Conservation (phyloP, 2,329 filamentous ascomycete species). For the Ophiosphaerella herpotricha region DNA sequence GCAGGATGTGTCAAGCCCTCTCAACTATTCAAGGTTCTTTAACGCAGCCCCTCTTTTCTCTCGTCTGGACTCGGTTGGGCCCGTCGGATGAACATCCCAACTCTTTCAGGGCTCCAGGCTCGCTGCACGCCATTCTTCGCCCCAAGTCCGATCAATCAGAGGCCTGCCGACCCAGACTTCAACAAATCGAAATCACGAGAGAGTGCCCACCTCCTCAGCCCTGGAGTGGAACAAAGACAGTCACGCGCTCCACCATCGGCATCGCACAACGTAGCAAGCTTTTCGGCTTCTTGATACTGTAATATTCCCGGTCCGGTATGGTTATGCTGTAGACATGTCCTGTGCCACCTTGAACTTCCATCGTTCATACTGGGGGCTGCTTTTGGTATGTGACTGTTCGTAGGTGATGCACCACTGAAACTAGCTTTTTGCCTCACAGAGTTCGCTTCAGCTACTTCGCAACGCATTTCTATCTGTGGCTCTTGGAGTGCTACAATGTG, state of each 20-base stretch:
- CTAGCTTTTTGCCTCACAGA: constrained; percentile 17
- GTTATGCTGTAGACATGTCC: constrained; percentile 25
- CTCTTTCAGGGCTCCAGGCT: constrained; percentile 32
- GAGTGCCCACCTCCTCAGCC: constrained; percentile 20
- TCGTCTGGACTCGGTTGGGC: constrained; percentile 34
- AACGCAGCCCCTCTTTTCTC: constrained; percentile 32
- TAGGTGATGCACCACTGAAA: constrained; percentile 24
- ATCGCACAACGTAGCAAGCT: constrained; percentile 27
- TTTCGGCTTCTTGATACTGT: constrained; percentile 22
- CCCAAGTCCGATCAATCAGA: constrained; percentile 38
- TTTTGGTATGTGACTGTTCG: not conserved
- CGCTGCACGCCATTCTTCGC: constrained; percentile 46
- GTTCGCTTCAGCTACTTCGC: no score
- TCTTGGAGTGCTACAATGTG: constrained; percentile 20
- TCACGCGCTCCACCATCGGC: constrained; percentile 38
- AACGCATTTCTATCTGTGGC: constrained; percentile 4
- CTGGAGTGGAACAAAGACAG: constrained; percentile 23
- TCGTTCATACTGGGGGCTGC: constrained; percentile 13
- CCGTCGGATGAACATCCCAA: constrained; percentile 23
- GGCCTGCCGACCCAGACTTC: constrained; percentile 28
- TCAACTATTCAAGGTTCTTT: constrained; percentile 20
- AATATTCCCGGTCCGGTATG: constrained; percentile 12
- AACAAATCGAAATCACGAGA: constrained; percentile 20
- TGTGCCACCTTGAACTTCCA: constrained; percentile 15
- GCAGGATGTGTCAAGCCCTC: constrained; percentile 12